A percentile compares a stretch with the other conserved stretches of the same genome.
These are phyloP conservation scores for Obba rivulosa DNA, from an alignment of 768 basidiomycete species.

Conservation along the genomic window DNA sequence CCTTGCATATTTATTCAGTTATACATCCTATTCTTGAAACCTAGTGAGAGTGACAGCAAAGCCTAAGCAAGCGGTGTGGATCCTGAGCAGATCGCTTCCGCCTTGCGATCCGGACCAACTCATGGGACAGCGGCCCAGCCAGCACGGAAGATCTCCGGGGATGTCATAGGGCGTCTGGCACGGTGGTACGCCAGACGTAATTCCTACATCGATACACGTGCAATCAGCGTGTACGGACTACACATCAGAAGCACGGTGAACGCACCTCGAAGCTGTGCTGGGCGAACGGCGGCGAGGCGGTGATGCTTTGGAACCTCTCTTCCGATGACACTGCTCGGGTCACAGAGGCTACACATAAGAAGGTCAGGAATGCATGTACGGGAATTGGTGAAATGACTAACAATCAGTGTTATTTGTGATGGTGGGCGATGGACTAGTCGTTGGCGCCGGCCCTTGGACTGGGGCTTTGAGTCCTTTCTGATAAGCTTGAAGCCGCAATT, in stretches of 20 bases:
- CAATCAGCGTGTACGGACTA: background rate
- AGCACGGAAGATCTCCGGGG: conserved; percentile 26
- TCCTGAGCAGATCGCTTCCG: background rate
- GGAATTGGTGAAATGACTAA: too few species aligned
- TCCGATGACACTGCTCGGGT: background rate
- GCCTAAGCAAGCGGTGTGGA: background rate
- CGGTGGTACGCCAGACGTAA: conserved; percentile 41
- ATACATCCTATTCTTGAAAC: background rate
- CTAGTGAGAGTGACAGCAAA: background rate
- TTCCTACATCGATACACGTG: conserved; percentile 31
- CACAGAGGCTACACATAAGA: background rate
- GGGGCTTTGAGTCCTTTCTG: conserved; percentile 1
- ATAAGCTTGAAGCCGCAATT: conserved; percentile 12
- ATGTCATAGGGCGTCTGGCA: conserved; percentile 41
- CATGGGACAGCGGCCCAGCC: too few species aligned
- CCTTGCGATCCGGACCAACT: conserved; percentile 3
- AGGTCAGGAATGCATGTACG: too few species aligned
- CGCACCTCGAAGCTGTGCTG: conserved; percentile 48
- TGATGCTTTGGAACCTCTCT: conserved; percentile 34
- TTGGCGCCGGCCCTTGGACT: background rate
- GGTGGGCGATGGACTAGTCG: conserved; percentile 23
- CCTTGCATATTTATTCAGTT: background rate
- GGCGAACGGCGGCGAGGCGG: conserved; percentile 30
- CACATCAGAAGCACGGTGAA: background rate
- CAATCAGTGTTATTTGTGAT: background rate